Base-by-base conservation (phyloP, 2,329 filamentous ascomycete species). In the Stromatinia cepivora region DNA sequence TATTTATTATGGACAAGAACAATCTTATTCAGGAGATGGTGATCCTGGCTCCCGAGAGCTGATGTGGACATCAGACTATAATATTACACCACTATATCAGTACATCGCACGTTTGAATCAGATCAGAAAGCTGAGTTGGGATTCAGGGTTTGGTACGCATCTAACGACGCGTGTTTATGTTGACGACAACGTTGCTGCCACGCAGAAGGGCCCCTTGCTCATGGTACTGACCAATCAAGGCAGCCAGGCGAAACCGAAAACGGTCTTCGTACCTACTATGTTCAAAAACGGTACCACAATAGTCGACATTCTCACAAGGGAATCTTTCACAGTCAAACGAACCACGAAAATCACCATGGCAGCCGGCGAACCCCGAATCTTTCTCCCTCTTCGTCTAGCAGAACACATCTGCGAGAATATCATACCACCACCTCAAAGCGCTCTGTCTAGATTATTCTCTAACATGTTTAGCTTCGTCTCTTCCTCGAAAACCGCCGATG, bases 1-100 rank as follows among this genome's bases (percentile, higher is more conserved):
- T 71, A 67, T 85, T 50, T 86, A 86, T 72, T 79, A 84, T 70
- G 84, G 84, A 22, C 82, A 84, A 72, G 84, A 86, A 74, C 84
- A 86, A 69, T 80, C 82, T 72, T 82, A 81, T 74, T 74, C 77
- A n/a, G 81, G 81, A 25, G 71, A 68, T 6, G 71, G 52, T 11
- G 80, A 80, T 48, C 81, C 81, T 0, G 31, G 74, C 36, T 82
- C 82, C 70, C 81, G 81, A 15, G 82, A 83, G 72, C 80, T 81
- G 9, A 75, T 79, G 39, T 84, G 82, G 82, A 50, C n/a, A 25
- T 63, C 80, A 0, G 76, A 77, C 0, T 84, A 81, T 70, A 72
- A 77, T n/a, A 83, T 78, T 9, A 71, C 71, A 39, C 66, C 67
- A 20, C 50, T 72, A 20, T 72, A 72, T 58, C 50, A 64, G 25